Evolutionary conservation across 768 basidiomycete species (phyloP).

Genomic region (Podaxis sp.): DNA sequence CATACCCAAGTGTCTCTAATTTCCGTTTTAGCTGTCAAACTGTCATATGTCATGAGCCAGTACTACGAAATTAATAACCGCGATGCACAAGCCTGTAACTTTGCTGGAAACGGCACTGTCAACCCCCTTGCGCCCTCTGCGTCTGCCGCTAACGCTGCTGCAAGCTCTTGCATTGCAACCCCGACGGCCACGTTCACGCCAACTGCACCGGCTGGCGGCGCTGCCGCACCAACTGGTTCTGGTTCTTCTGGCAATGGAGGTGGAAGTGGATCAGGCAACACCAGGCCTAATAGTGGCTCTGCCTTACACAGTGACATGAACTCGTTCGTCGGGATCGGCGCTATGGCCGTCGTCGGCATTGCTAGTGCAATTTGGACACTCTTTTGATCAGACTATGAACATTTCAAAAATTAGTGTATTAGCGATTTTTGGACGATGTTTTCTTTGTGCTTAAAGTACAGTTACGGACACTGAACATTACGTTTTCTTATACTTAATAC

Average conservation of each 20-base stretch:
- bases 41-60: constrained; percentile 80
- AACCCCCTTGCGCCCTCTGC: constrained; percentile 54
- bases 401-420: not conserved
- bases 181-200: constrained; percentile 67
- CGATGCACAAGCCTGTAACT: constrained; percentile 67
- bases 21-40: constrained; percentile 57
- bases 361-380: constrained; percentile 46
- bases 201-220: constrained; percentile 34
- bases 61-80: constrained; percentile 69
- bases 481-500: not conserved
- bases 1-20: constrained; percentile 8
- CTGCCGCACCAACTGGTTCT: constrained; percentile 22
- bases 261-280: constrained; percentile 17
- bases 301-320: constrained; percentile 27
- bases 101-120: constrained; percentile 82
- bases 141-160: constrained; percentile 53
- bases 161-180: constrained; percentile 65
- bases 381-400: constrained; percentile 21
- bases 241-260: constrained; percentile 23
- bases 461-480: not conserved
- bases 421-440: not conserved
- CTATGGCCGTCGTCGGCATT: constrained; percentile 34
- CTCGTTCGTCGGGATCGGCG: constrained; percentile 35
- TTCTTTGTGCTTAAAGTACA: not conserved
- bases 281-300: constrained; percentile 23